Percentiles rank a stretch among this genome's conserved stretches.
These are phyloP conservation scores for Chamaenerion angustifolium DNA, from an alignment of 345 rosid species.

Conservation along the genomic window DNA sequence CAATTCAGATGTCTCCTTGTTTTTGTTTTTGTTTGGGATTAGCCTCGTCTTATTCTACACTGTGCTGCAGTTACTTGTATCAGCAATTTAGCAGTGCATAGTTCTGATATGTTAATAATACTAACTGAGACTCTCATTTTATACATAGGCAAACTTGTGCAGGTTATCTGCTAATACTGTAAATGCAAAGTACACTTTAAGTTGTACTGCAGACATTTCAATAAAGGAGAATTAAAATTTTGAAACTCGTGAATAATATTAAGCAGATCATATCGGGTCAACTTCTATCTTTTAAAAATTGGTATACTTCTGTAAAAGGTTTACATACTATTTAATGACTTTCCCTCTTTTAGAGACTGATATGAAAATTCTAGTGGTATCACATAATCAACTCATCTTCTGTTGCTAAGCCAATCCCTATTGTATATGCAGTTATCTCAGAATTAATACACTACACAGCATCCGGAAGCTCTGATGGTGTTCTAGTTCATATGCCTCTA, in stretches of 20 bases:
- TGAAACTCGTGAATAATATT: no score
- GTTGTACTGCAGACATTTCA: no score
- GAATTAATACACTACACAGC: constrained; percentile 90
- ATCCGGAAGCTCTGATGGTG: constrained; percentile 62
- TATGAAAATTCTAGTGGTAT: not conserved
- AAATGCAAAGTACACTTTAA: no score
- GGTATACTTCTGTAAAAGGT: no score
- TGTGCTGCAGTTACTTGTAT: not conserved
- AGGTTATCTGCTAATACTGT: no score
- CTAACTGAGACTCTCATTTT: no score
- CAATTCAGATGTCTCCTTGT: constrained; percentile 7
- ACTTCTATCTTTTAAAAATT: no score
- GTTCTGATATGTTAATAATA: no score
- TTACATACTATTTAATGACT: not conserved
- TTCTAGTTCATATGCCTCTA: constrained; percentile 65
- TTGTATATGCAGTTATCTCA: constrained; percentile 57
- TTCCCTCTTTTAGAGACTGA: not conserved
- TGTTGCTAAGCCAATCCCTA: not conserved
- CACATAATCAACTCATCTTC: not conserved
- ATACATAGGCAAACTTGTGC: no score
- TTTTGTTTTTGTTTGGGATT: not conserved
- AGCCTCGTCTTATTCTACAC: constrained; percentile 3
- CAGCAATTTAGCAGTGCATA: no score
- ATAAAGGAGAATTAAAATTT: no score
- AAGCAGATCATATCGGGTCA: no score